phyloP scores from a whole-genome alignment of 2,329 filamentous ascomycete species.

The Penicillium sp. region DNA sequence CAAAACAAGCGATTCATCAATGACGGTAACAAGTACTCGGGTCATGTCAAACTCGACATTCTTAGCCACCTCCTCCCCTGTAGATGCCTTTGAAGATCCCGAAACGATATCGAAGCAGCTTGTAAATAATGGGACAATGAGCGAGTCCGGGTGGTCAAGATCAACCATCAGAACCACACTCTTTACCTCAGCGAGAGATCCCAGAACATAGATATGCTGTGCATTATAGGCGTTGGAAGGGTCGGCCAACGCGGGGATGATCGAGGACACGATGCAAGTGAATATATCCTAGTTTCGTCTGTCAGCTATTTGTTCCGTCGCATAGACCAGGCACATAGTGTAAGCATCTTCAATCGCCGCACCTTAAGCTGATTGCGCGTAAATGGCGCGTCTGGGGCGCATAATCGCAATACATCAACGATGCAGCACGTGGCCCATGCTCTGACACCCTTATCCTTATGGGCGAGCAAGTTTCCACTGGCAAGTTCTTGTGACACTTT shows the following conservation, averaged over 20 bases:
- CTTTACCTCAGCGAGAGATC: constrained; percentile 87
- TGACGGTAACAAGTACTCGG: constrained; percentile 75
- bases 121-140: constrained; percentile 79
- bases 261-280: constrained; percentile 76
- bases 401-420: constrained; percentile 88
- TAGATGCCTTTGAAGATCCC: constrained; percentile 68
- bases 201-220: constrained; percentile 88
- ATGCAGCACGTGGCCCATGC: constrained; percentile 86
- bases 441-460: constrained; percentile 91
- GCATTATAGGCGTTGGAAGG: constrained; percentile 86
- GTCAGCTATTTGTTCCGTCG: constrained; percentile 1
- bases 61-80: constrained; percentile 81
- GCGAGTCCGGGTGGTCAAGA: constrained; percentile 73
- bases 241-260: constrained; percentile 81
- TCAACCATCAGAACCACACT: constrained; percentile 91
- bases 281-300: constrained; percentile 73
- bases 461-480: constrained; percentile 74
- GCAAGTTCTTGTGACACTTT: constrained; percentile 83
- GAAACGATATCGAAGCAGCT: constrained; percentile 91
- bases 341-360: constrained; percentile 25
- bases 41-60: constrained; percentile 94
- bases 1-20: constrained; percentile 79
- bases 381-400: constrained; percentile 92
- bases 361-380: constrained; percentile 88
- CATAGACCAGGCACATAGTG: background rate